Evolutionary conservation across 306 rosid genomes (phyloP), one percentile per base, ranked within the genome.

Genomic region (Trichosanthes truncata): DNA sequence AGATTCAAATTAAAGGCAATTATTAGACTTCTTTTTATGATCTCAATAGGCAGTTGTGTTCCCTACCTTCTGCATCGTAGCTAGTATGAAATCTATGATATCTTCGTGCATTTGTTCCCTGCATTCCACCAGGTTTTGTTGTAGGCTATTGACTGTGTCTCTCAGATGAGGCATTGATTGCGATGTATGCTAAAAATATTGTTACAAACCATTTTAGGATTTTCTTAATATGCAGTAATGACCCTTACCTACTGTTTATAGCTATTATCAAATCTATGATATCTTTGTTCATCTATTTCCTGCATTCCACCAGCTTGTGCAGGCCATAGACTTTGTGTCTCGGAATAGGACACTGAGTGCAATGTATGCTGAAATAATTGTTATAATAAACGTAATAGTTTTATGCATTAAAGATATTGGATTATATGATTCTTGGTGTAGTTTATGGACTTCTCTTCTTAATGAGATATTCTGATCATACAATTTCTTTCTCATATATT

Each of bases 401-500:
- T 74, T 48, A 26, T 51, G 59, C 40, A 46, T 31, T 31, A 74
- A 8, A 74, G 77, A 12, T 74, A 52, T 51, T 31, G 15, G 46
- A n/a, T 33, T 74, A 13, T 33, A 31, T 74, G 45, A 3, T 74
- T 51, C 4, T 31, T 31, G 17, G 10, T 49, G 29, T 74, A 5
- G 29, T 31, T 73, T 73, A 17, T 17, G 33, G 63, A 14, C n/a
- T 60, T 78, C 10, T 17, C 20, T 78, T 20, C 55, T n/a, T 18
- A n/a, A 59, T 40, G 52, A 69, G 25, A 43, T 21, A 25, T 14
- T 15, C 12, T 21, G 45, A 51, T 23, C 4, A 41, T 68, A 72
- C 21, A 26, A n/a, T 21, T 80, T 52, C 67, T 71, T 35, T 14
- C 61, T 77, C 63, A 23, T 82, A 52, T 79, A 49, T 71, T 53